A percentile compares a stretch with the other conserved stretches of the same genome.
phyloP scores from a whole-genome alignment of 306 rosid genomes.

The Vicia faba region DNA sequence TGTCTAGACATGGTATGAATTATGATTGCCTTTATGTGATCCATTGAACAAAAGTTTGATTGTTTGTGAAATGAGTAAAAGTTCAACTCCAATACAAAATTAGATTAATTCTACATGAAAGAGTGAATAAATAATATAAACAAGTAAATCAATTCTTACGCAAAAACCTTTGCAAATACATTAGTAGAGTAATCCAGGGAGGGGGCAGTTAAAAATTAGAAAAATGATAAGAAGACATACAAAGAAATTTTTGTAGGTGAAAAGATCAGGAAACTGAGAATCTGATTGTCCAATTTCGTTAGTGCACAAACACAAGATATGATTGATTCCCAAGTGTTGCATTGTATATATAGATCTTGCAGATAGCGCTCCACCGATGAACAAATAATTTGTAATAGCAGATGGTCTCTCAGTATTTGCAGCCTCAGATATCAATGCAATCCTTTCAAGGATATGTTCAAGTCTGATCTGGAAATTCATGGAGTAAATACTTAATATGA shows the following conservation, averaged over 20 bases:
- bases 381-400: conserved; percentile 58
- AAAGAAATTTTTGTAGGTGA: conserved; percentile 74
- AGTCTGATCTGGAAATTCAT: conserved; percentile 75
- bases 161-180: conserved; percentile 28
- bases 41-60: too few species aligned
- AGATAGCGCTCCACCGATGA: conserved; percentile 86
- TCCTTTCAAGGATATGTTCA: conserved; percentile 93
- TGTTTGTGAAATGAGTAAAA: too few species aligned
- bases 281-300: conserved; percentile 97
- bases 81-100: neutral
- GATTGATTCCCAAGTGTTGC: conserved; percentile 78
- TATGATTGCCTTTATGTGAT: too few species aligned
- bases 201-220: neutral
- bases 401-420: conserved; percentile 92
- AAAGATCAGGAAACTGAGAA: conserved; percentile 86
- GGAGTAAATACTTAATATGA: conserved; percentile 15
- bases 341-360: conserved; percentile 86
- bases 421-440: conserved; percentile 81
- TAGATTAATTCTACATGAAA: neutral
- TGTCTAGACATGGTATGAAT: too few species aligned
- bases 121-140: neutral
- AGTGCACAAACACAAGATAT: conserved; percentile 82
- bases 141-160: neutral
- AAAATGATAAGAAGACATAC: conserved; percentile 49
- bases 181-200: neutral